Evolutionary conservation across 1,284 basidiomycete species (phyloP).

Genomic region (Psilocybe mexicana): DNA sequence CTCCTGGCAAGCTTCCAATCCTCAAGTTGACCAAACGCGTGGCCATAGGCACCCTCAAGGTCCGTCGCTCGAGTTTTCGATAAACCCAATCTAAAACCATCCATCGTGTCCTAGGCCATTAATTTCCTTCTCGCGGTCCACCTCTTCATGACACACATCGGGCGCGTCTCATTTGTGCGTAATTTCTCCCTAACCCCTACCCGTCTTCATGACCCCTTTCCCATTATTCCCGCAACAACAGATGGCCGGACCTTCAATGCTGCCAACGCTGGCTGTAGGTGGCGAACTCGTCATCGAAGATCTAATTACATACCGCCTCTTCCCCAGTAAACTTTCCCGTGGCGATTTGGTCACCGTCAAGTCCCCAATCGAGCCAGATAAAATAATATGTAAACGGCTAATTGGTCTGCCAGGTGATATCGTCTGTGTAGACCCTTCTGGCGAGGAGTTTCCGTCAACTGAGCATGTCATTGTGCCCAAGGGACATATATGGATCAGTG

Average conservation of each 20-base stretch:
- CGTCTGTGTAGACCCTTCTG: conserved; percentile 84
- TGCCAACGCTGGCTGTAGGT: conserved; percentile 70
- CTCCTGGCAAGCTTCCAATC: neutral
- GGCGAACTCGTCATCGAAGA: conserved; percentile 69
- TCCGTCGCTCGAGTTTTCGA: neutral
- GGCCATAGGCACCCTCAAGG: conserved; percentile 9
- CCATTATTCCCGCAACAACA: conserved; percentile 22
- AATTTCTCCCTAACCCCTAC: neutral
- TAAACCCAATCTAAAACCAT: neutral
- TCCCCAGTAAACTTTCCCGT: conserved; percentile 54
- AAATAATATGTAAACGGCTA: conserved; percentile 87
- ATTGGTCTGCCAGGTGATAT: conserved; percentile 90
- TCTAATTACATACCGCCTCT: conserved; percentile 54
- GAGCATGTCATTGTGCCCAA: conserved; percentile 78
- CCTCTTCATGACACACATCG: conserved; percentile 61
- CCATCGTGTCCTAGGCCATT: conserved; percentile 36
- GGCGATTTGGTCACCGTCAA: conserved; percentile 84
- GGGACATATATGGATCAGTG: conserved; percentile 90
- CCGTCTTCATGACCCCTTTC: neutral
- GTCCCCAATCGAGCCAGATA: conserved; percentile 72
- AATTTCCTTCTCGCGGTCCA: conserved; percentile 58
- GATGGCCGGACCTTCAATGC: conserved; percentile 84
- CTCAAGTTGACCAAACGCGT: conserved; percentile 2
- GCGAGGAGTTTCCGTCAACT: conserved; percentile 54
- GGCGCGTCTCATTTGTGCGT: conserved; percentile 51